Conservation (phyloP, 495 filamentous ascomycete genomes). For the Jackrogersella multiformis region DNA sequence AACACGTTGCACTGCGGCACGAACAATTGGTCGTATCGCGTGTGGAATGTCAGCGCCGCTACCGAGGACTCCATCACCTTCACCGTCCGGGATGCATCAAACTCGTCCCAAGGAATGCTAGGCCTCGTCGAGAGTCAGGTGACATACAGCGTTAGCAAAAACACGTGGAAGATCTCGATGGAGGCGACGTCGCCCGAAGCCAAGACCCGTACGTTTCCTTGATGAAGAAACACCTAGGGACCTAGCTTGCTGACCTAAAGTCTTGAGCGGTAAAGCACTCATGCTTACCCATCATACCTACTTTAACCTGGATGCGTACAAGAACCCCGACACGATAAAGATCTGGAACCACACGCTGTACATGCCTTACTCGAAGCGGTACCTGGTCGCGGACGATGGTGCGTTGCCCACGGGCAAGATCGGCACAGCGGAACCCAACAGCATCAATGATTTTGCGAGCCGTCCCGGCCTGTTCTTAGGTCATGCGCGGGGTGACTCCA, state of each 20-base stretch:
- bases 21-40: slow-evolving; percentile 67
- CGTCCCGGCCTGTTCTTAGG: slow-evolving; percentile 69
- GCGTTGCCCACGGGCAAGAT: slow-evolving; percentile 79
- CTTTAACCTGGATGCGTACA: slow-evolving; percentile 87
- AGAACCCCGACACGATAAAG: slow-evolving; percentile 62
- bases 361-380: slow-evolving; percentile 75
- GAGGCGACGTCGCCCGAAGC: slow-evolving; percentile 58
- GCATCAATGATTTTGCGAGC: slow-evolving; percentile 77
- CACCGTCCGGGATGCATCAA: slow-evolving; percentile 69
- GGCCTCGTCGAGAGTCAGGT: slow-evolving; percentile 76
- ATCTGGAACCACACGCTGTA: slow-evolving; percentile 77
- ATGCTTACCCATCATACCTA: slow-evolving; percentile 84
- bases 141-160: slow-evolving; percentile 68
- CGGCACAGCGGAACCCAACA: slow-evolving; percentile 61
- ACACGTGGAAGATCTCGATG: slow-evolving; percentile 65
- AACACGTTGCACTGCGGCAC: slow-evolving; percentile 69
- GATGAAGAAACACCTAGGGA: slow-evolving; percentile 25
- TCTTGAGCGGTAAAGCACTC: slow-evolving; percentile 51
- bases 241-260: slow-evolving; percentile 43
- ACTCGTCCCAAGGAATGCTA: slow-evolving; percentile 75
- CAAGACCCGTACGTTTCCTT: slow-evolving; percentile 56
- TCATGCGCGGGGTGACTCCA: slow-evolving; percentile 62
- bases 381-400: slow-evolving; percentile 73
- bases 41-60: slow-evolving; percentile 64
- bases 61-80: slow-evolving; percentile 79